These are phyloP conservation scores for Acorus calamus DNA, from an alignment of 106 monocot genomes.

Conservation along the genomic window DNA sequence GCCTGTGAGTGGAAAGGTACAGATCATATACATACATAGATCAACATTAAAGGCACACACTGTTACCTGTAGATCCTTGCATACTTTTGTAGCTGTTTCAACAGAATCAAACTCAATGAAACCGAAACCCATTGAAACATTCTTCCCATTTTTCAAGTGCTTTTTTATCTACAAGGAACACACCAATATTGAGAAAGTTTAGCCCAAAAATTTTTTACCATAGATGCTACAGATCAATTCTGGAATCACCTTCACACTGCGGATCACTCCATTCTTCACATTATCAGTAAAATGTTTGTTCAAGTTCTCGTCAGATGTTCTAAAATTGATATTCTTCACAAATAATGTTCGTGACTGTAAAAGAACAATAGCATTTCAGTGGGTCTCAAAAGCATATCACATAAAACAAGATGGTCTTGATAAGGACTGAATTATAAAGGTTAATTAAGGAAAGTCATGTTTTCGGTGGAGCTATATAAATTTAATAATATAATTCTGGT, in stretches of 20 bases:
- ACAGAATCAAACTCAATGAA: slow-evolving; percentile 91
- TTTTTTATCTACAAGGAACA: slow-evolving; percentile 57
- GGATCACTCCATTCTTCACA: slow-evolving; percentile 60
- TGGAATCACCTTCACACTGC: slow-evolving; percentile 60
- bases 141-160: slow-evolving; percentile 86
- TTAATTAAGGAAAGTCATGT: too few species aligned
- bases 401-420: background rate
- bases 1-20: background rate
- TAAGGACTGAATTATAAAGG: too few species aligned
- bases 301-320: slow-evolving; percentile 65
- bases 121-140: slow-evolving; percentile 90
- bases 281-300: slow-evolving; percentile 57
- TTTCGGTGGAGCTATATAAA: too few species aligned
- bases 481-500: too few species aligned
- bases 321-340: slow-evolving; percentile 96
- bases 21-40: background rate
- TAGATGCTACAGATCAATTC: background rate
- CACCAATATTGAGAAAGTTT: too few species aligned
- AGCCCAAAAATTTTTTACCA: too few species aligned
- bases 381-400: slow-evolving; percentile 5
- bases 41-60: background rate
- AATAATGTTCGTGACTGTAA: slow-evolving; percentile 80
- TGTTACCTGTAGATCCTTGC: slow-evolving; percentile 71
- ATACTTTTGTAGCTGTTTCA: slow-evolving; percentile 64
- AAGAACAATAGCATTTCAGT: slow-evolving; percentile 9